Base-by-base conservation (phyloP, 1,139 yeast genomes). In the Geotrichum klebahnii region DNA sequence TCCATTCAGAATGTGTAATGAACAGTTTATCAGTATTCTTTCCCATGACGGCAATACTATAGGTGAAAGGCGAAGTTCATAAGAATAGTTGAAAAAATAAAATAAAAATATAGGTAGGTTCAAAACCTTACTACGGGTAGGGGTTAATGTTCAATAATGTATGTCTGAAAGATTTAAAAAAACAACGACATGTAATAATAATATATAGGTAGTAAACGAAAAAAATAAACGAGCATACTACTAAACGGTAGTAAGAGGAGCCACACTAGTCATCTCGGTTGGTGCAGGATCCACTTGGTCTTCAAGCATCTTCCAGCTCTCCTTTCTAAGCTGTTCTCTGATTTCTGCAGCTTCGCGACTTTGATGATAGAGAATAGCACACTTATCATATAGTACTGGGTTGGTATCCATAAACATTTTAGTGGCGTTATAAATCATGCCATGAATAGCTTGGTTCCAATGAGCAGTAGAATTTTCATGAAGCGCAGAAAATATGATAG, bases 381-480 rank as follows among this genome's bases (percentile, higher is more conserved):
- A 92, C 64, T 89, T 94, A 65, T 90, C 97, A 67, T 88, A 94
- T 40, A 92, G 74, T 8, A 84, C 82, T n/a, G 96, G 96, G 66
- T 89, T 90, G 52, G 94, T 86, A 64, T 92, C 97, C 85, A 90
- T 81, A 63, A 94, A 92, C 53, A 88, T 84, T 66, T 90, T 89
- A 60, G 92, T 75, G 0, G 97, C 97, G 50, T 87, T 87, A 69
- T 81, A 89, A 3, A 96, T 94, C 74, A 92, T 80, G 52, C 89
- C 81, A 61, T 92, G 95, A 45, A 92, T 90, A 46, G 95, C 88
- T 60, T 95, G 79, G 67, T 92, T 92, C 98, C 98, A 92, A 56
- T 73, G 76, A n/a, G 68, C 63, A n/a, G 65, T 63, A 10, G 74
- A 65, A 55, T 90, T 77, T 67, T 90, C 96, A 67, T 89, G 92